phyloP scores from a whole-genome alignment of 306 rosid genomes.

The Hippophae tibetana region DNA sequence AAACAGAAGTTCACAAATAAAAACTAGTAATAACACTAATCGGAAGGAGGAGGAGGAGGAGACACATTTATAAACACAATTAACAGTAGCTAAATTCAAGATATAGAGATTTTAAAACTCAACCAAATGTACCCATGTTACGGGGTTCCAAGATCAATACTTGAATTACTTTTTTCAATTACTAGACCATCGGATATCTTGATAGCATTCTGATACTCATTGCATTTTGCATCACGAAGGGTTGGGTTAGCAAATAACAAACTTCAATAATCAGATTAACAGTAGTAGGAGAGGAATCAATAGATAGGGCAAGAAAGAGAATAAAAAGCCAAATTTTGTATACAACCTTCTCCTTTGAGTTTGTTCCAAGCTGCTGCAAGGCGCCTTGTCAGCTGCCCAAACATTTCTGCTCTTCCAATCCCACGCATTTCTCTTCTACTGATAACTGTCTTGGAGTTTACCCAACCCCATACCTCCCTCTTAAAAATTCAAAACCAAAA shows the following conservation, averaged over 20 bases:
- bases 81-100: too few relatives aligned
- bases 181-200: too few relatives aligned
- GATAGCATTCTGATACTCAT: too few relatives aligned
- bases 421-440: constrained; percentile 34
- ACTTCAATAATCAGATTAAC: too few relatives aligned
- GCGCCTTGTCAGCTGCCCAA: constrained; percentile 72
- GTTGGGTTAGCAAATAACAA: neutral
- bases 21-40: neutral
- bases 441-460: constrained; percentile 38
- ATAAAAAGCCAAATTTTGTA: neutral
- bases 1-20: constrained; percentile 12
- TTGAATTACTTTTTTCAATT: too few relatives aligned
- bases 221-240: too few relatives aligned
- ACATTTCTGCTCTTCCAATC: constrained; percentile 77
- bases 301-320: neutral
- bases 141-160: too few relatives aligned
- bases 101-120: too few relatives aligned
- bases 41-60: neutral
- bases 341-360: constrained; percentile 75
- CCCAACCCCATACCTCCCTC: constrained; percentile 73
- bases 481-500: constrained; percentile 12
- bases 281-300: neutral
- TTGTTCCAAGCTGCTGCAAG: constrained; percentile 86
- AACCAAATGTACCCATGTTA: too few relatives aligned
- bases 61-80: neutral